Evolutionary conservation across 1,139 yeast species (phyloP), one percentile per base, ranked within the genome.

Genomic region (Suhomyces wounanorum): DNA sequence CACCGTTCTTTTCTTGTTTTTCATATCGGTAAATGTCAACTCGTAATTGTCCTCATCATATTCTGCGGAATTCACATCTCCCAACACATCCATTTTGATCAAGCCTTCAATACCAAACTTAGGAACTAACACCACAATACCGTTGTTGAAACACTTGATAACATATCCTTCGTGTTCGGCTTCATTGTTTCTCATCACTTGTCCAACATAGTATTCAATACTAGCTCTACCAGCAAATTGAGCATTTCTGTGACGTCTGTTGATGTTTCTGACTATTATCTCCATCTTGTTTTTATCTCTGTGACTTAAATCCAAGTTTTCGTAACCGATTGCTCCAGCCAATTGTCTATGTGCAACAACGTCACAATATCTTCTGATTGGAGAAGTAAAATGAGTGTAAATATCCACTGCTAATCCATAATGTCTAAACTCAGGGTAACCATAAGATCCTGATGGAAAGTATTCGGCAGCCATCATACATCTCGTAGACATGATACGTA

Each of bases 381-480:
- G 99, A 0, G 98, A 91, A 1, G 99, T 95, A 76, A 92, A 95
- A 78, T 95, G 99, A 0, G 99, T 95, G 69, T 95, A 95, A 44
- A 95, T 95, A 61, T 91, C 97, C 49, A 94, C 92, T 0, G 99
- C 99, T 54, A 95, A 79, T 66, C 99, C 99, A 69, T 95, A 95
- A 77, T 95, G 99, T 55, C 86, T 84, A 73, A 90, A 95, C 58
- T 95, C 99, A n/a, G 96, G 85, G 63, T 89, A 89, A 8, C 96
- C 89, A 62, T 79, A 89, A 14, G 88, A 83, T n/a, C 99, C 99
- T 0, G 97, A 83, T 8, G 96, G 85, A 75, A 95, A 95, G 67
- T 95, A 95, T 64, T 94, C 98, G 1, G 99, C 99, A 2, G 99
- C 97, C 88, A 91, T 89, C 99, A 95, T 95, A 72, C 99, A 94